Conservation (phyloP, 2,329 filamentous ascomycete species). For the Hypoxylon sp. region DNA sequence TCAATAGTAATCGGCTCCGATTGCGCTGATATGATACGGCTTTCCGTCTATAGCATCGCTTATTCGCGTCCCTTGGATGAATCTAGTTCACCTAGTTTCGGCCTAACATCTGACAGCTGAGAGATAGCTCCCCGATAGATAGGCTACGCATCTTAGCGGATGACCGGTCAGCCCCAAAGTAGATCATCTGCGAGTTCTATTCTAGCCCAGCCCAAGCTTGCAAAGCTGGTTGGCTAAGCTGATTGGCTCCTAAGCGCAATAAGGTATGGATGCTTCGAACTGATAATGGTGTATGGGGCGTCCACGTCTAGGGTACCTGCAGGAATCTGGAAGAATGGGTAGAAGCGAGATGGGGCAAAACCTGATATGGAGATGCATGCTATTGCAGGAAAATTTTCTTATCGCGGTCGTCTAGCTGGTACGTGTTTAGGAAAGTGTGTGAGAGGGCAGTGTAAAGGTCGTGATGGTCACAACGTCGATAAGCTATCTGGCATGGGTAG, state of each 20-base stretch:
- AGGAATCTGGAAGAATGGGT: conserved; percentile 47
- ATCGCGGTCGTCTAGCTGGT: conserved; percentile 31
- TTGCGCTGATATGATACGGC: conserved; percentile 33
- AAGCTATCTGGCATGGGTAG: conserved; percentile 41
- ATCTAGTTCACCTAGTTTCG: conserved; percentile 34
- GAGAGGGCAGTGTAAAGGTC: conserved; percentile 29
- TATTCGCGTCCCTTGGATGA: conserved; percentile 27
- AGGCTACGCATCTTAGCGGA: conserved; percentile 42
- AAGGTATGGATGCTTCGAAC: conserved; percentile 41
- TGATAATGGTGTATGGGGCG: conserved; percentile 39
- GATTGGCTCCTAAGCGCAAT: conserved; percentile 42
- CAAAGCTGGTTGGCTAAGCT: conserved; percentile 28
- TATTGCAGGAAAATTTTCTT: conserved; percentile 45
- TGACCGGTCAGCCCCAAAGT: conserved; percentile 34
- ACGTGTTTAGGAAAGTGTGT: conserved; percentile 23
- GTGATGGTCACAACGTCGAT: conserved; percentile 35
- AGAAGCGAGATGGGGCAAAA: conserved; percentile 35
- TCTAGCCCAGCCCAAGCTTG: conserved; percentile 38
- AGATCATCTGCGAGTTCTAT: conserved; percentile 43
- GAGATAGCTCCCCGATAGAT: conserved; percentile 28
- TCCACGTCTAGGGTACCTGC: conserved; percentile 49
- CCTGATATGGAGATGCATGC: conserved; percentile 35
- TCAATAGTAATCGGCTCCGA: conserved; percentile 40
- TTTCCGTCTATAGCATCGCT: conserved; percentile 30
- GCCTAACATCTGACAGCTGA: conserved; percentile 43